phyloP scores from a whole-genome alignment of 2,329 filamentous ascomycete species.

The Cladosporium sp. region DNA sequence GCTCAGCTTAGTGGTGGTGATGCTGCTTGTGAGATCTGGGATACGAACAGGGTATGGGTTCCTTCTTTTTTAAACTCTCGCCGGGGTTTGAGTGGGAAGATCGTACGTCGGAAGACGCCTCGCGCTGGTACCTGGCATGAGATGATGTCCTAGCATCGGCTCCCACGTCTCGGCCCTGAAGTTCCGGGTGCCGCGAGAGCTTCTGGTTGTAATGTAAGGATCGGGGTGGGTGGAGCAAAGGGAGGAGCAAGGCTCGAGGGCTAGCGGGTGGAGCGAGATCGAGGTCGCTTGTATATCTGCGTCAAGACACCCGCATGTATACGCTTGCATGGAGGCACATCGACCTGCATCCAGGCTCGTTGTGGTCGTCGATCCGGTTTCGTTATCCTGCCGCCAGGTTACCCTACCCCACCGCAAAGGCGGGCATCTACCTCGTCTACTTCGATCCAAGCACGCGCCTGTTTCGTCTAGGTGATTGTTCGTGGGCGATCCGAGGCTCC shows the following conservation, averaged over 20 bases:
- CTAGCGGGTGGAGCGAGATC: constrained; percentile 9
- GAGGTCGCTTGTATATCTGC: constrained; percentile 14
- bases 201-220: constrained; percentile 2
- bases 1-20: background rate
- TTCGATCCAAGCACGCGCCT: constrained; percentile 10
- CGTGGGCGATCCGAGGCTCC: constrained; percentile 11
- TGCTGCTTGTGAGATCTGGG: constrained; percentile 7
- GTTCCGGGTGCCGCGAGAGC: constrained; percentile 8
- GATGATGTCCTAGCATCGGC: constrained; percentile 5
- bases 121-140: constrained; percentile 14
- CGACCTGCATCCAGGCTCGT: constrained; percentile 8
- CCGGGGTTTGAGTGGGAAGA: background rate
- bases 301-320: constrained; percentile 10
- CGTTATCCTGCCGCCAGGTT: constrained; percentile 12
- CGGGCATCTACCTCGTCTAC: constrained; percentile 7
- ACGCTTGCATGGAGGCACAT: constrained; percentile 11
- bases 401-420: constrained; percentile 13
- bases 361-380: constrained; percentile 10
- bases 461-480: constrained; percentile 9
- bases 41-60: too few relatives aligned
- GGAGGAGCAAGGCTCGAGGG: background rate
- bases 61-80: background rate
- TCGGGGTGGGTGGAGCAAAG: constrained; percentile 9
- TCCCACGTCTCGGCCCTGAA: constrained; percentile 10
- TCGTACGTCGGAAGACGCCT: constrained; percentile 5